Evolutionary conservation across 345 rosid species (phyloP), one percentile per base, ranked within the genome.

Genomic region (Populus alba): DNA sequence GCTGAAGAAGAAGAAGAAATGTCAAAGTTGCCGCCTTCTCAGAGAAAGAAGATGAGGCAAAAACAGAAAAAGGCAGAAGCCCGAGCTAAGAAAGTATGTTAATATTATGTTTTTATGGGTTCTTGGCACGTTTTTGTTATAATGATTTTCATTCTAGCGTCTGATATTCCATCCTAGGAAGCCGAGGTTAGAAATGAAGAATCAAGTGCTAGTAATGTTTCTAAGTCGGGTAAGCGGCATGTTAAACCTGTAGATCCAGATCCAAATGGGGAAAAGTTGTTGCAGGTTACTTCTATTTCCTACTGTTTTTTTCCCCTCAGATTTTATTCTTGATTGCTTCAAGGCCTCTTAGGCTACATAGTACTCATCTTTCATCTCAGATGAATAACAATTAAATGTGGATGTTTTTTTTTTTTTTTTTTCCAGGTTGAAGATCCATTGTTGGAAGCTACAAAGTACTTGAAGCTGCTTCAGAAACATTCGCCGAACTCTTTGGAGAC

Each of bases 1-100:
- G 68, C 92, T 61, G 91, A 88, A 83, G 99, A 92, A 83, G 99
- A 92, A 78, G 88, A 92, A 66, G 90, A 82, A 79, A 86, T 87
- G 86, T 89, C 94, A 41, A 92, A 97, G 88, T 78, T 94, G 86
- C 91, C 85, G 76, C 94, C 97, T 74, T 88, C 97, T 71, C 98
- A 94, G 85, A 97, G 92, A 81, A 97, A 92, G 94, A 97, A 97
- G 86, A 77, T 92, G 83, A 91, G 89, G 88, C 91, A 88, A 76
- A 97, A 94, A 82, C 98, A 92, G 84, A 91, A 89, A 71, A 97
- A 94, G 85, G 97, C 98, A 57, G 98, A 94, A 88, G 97, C 97
- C 77, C 90, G 98, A 77, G 98, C 98, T 76, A 97, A 92, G 92
- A 97, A 92, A 86, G 98, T 92, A 80, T 71, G 87, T 61, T 71